Evolutionary conservation across 192 early-diverging fungal species (phyloP), one percentile per base, ranked within the genome.

Genomic region (Coemansia sp.): DNA sequence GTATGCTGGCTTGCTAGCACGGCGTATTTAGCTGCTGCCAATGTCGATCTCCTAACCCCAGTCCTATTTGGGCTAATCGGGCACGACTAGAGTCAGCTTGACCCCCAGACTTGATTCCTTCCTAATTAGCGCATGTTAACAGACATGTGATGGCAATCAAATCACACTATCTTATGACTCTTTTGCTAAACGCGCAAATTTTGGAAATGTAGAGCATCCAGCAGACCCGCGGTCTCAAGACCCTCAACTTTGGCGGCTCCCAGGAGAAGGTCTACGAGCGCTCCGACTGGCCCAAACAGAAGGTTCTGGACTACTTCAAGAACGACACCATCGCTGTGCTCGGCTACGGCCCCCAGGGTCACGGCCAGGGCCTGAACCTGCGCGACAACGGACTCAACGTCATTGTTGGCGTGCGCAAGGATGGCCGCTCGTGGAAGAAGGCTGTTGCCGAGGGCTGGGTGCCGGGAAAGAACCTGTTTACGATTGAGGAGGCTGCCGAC

Each of bases 361-460:
- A 90, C 84, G 91, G 91, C 58, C 93, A 96, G 79, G 88, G 91
- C 55, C 88, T 94, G 62, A 96, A 96, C 89, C 83, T 94, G 71
- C 90, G 92, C 70, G 94, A 98, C 85, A 94, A 98, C 73, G 92
- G 92, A 58, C 82, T 98, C 59, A 98, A 98, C 62, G 94, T 98
- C 65, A 93, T 98, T 59, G 83, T 98, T 71, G 96, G 96, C 54
- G 85, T 90, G 23, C 89, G 96, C 78, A 89, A 94, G 78, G 91
- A 89, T 64, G 87, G 90, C 57, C 86, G 85, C 74, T 93, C 92
- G 31, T 98, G 90, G 89, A 86, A 96, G 64, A 85, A 92, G 75
- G 96, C 96, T 57, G 76, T 92, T 53, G 85, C 91, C 52, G 94
- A 96, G 82, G 96, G 94, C 58, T 98, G 94, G 94, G 88, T 94